Base-by-base conservation (phyloP, 2,329 filamentous ascomycete genomes). In the Alternaria triticimaculans region DNA sequence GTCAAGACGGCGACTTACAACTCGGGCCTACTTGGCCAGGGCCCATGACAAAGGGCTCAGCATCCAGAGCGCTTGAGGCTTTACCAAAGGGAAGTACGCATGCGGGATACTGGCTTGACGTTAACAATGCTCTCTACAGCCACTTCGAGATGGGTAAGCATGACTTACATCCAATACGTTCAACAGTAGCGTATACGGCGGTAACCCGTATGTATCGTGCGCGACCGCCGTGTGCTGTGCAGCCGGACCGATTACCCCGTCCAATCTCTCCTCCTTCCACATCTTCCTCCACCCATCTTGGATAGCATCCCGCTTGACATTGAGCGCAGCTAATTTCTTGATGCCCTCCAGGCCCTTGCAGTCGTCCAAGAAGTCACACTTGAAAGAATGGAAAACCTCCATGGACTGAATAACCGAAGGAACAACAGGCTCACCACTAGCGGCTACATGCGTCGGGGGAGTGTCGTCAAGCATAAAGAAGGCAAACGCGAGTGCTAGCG, bases 161-260 rank as follows among this genome's bases (percentile, higher is more conserved):
- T 10, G 8, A 50, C 53, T 61, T 50, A 50, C 58, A 48, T 62
- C 60, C 14, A 58, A 37, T 37, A 62, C 48, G 21, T 62, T 62
- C 10, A 62, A 30, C 14, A 62, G 14, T 7, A 62, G 43, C 10
- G 60, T 62, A n/a, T 62, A 62, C 37, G 60, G 60, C 14, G 60
- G 60, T 10, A 62, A 12, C 4, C 60, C 60, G 21, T 58, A 62
- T 2, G 60, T 62, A 12, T 59, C 60, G 15, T 62, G 60, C n/a
- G 41, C 46, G 20, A 62, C 43, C 5, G 60, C 60, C 12, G 55
- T 62, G 18, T 55, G 41, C 43, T 62, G 55, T 6, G 60, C 60
- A 10, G 49, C 23, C 9, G 60, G 60, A 15, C 55, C 55, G 18
- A 62, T 62, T 4, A 59, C 55, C 2, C 23, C 60, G 25, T 62